Conservation (phyloP, 495 filamentous ascomycete species). For the Melanomma pulvis-pyrius region DNA sequence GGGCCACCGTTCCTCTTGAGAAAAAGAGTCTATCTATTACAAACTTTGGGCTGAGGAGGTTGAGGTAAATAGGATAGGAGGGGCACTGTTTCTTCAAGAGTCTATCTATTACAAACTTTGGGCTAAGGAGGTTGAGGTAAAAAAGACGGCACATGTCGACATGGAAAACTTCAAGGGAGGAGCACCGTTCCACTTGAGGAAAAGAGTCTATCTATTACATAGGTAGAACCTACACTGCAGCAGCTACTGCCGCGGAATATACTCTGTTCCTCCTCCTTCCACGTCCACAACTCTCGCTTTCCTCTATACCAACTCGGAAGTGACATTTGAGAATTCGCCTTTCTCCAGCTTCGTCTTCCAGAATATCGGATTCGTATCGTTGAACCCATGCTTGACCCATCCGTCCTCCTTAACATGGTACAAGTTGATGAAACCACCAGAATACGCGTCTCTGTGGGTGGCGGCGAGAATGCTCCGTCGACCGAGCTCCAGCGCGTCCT, state of each 20-base stretch:
- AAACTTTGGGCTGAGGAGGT: neutral
- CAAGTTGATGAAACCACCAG: conserved; percentile 96
- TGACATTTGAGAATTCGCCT: conserved; percentile 97
- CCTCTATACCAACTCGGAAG: conserved; percentile 63
- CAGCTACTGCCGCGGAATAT: neutral
- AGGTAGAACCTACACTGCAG: conserved; percentile 22
- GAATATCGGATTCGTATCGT: conserved; percentile 68
- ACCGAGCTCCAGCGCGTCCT: conserved; percentile 89
- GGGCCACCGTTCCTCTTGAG: neutral
- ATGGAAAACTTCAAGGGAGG: neutral
- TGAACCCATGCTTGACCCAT: conserved; percentile 98
- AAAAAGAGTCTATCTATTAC: too few relatives aligned
- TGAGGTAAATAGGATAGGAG: too few relatives aligned
- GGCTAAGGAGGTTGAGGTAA: too few relatives aligned
- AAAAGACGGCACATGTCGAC: too few relatives aligned
- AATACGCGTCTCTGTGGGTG: conserved; percentile 96
- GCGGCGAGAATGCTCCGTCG: conserved; percentile 92
- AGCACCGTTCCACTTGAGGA: neutral
- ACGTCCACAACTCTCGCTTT: neutral
- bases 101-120: too few relatives aligned
- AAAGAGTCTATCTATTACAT: conserved; percentile 23
- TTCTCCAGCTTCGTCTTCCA: conserved; percentile 99
- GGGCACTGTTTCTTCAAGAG: neutral
- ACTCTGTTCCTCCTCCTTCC: neutral
- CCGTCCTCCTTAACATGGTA: conserved; percentile 98